Evolutionary conservation across 352 stramenopile species (phyloP), one percentile per base, ranked within the genome.

Genomic region (Globisporangium megalacanthum): DNA sequence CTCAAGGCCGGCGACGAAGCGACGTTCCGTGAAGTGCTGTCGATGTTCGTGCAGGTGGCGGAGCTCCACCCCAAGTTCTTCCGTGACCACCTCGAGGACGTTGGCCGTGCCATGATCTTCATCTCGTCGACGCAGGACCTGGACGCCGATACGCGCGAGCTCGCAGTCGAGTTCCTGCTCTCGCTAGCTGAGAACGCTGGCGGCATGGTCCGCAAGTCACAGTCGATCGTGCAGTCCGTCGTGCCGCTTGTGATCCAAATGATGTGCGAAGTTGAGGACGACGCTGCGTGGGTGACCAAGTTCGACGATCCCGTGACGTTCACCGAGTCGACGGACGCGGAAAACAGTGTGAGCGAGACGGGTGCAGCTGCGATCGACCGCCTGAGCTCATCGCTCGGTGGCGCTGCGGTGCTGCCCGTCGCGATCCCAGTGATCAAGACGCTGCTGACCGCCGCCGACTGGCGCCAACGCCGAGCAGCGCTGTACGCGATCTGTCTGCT

Each of bases 21-120:
- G 1, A 74, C 68, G 10, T 82, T 92, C 56, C 83, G 85, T 44
- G 81, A 91, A 37, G 75, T 92, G 42, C 68, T 94, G 14, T 77
- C 79, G 19, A 66, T 73, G 52, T 73, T 94, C 35, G 71, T 94
- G 52, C 77, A 88, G 66, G 69, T 94, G 8, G 77, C 82, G 0
- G 85, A 89, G 55, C 66, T 86, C 48, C 85, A 94, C 62, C 81
- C 85, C 17, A 89, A 83, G 56, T 92, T 94, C 68, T 92, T 94
- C 67, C 76, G 79, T 64, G 69, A 71, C 50, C 64, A 77, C 49
- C 63, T 92, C 53, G 80, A 89, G 54, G 75, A 86, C 50, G 73
- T 91, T 35, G 75, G 71, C 20, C 79, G 79, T 44, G 85, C 81
- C 25, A 93, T 95, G 81, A 73, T 95, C 66, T 84, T 87, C 53